Conservation (phyloP, 1,139 yeast species). For the Kodamaea arcana region DNA sequence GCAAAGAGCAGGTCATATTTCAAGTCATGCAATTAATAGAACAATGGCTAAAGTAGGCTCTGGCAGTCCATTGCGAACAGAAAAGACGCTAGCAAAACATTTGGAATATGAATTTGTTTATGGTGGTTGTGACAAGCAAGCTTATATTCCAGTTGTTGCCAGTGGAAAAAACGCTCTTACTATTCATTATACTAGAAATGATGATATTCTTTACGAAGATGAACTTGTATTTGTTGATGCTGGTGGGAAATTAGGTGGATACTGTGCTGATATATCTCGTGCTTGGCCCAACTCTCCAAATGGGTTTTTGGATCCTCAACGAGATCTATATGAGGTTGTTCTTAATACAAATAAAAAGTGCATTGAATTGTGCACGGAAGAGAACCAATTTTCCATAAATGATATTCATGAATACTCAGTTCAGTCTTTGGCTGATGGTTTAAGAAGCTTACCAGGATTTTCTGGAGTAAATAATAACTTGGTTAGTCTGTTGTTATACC, state of each 20-base stretch:
- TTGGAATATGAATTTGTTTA: constrained; percentile 77
- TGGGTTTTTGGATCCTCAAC: constrained; percentile 71
- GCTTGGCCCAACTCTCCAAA: constrained; percentile 86
- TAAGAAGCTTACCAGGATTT: constrained; percentile 69
- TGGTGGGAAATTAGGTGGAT: constrained; percentile 90
- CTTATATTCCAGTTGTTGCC: constrained; percentile 95
- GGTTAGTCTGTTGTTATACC: constrained; percentile 60
- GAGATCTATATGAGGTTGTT: constrained; percentile 84
- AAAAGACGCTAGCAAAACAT: constrained; percentile 74
- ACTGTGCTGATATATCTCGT: constrained; percentile 92
- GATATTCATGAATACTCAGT: constrained; percentile 76
- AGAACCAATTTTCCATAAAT: constrained; percentile 53
- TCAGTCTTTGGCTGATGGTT: constrained; percentile 52
- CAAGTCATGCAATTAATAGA: constrained; percentile 77
- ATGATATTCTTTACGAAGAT: constrained; percentile 66
- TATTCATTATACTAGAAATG: constrained; percentile 88
- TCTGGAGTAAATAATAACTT: constrained; percentile 45
- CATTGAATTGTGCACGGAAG: constrained; percentile 60
- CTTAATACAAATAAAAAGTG: constrained; percentile 77
- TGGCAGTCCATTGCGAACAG: constrained; percentile 51
- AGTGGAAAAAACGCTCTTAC: constrained; percentile 84
- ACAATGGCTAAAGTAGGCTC: constrained; percentile 64
- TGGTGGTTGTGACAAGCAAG: constrained; percentile 86
- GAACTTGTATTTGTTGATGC: constrained; percentile 94
- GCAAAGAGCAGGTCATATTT: constrained; percentile 78